phyloP scores from a whole-genome alignment of 495 filamentous ascomycete genomes.

The Talaromyces wortmannii region DNA sequence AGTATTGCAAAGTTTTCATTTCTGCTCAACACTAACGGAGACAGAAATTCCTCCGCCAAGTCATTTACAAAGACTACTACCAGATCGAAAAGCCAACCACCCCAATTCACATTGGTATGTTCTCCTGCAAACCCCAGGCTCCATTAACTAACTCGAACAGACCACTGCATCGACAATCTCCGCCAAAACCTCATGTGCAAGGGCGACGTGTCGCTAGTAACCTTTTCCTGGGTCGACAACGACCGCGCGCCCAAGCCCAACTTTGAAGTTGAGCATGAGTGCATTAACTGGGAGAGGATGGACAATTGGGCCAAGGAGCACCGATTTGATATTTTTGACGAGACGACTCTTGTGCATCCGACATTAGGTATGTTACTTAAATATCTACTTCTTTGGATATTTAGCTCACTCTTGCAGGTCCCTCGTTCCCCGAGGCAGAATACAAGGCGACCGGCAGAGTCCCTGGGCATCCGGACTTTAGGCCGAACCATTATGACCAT shows the following conservation, averaged over 20 bases:
- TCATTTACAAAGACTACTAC: background rate
- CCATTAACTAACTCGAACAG: background rate
- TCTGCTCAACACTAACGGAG: background rate
- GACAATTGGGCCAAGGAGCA: conserved; percentile 5
- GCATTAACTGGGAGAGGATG: conserved; percentile 7
- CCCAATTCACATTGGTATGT: background rate
- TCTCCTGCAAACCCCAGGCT: background rate
- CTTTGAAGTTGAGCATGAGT: conserved; percentile 8
- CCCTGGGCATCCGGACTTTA: background rate
- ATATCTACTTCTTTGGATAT: background rate
- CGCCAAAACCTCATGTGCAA: conserved; percentile 23
- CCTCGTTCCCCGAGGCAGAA: background rate
- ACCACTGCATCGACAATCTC: conserved; percentile 24
- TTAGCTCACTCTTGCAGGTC: background rate
- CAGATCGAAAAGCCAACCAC: background rate
- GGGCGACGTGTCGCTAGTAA: conserved; percentile 16
- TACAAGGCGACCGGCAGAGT: background rate
- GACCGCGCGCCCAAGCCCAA: conserved; percentile 4
- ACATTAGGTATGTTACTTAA: background rate
- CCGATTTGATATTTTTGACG: conserved; percentile 5
- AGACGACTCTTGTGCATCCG: background rate
- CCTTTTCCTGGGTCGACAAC: conserved; percentile 5
- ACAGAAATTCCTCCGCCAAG: background rate
- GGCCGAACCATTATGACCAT: background rate
- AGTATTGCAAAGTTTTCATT: background rate